phyloP scores from a whole-genome alignment of 495 filamentous ascomycete species.

The Hypoxylon perforatum region DNA sequence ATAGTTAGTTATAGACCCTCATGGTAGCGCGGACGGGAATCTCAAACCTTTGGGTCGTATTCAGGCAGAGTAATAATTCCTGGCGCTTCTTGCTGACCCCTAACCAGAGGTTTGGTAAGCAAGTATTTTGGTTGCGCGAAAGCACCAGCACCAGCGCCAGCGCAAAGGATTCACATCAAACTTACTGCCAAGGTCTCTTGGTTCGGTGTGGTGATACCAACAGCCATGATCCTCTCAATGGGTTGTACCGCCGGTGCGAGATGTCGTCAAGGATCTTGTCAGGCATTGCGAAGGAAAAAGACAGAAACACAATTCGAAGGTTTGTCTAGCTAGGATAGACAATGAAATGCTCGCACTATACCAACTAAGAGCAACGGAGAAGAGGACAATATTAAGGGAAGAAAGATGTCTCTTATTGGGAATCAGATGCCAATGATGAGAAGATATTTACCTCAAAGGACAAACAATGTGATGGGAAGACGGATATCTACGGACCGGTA shows the following conservation, averaged over 20 bases:
- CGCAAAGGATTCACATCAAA: conserved; percentile 24
- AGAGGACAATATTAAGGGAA: no score
- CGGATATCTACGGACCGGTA: conserved; percentile 21
- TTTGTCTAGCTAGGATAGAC: not conserved
- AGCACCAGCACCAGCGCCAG: not conserved
- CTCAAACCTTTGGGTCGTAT: conserved; percentile 77
- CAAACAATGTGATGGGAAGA: conserved; percentile 18
- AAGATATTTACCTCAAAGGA: conserved; percentile 13
- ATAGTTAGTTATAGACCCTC: conserved; percentile 18
- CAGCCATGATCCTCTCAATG: conserved; percentile 86
- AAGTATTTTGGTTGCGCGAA: not conserved
- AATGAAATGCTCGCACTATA: not conserved
- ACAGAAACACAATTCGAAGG: not conserved
- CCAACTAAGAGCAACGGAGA: not conserved
- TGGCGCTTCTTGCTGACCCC: conserved; percentile 89
- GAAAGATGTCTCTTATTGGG: not conserved
- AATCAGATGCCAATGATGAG: not conserved
- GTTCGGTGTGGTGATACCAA: conserved; percentile 95
- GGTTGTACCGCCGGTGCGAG: conserved; percentile 94
- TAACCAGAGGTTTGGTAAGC: conserved; percentile 48
- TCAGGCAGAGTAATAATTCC: conserved; percentile 79
- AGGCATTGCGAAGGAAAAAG: conserved; percentile 52
- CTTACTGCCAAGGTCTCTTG: conserved; percentile 98
- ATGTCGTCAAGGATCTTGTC: conserved; percentile 91
- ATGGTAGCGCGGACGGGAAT: not conserved